Base-by-base conservation (phyloP, 768 basidiomycete species). In the Calvatia gigantea region DNA sequence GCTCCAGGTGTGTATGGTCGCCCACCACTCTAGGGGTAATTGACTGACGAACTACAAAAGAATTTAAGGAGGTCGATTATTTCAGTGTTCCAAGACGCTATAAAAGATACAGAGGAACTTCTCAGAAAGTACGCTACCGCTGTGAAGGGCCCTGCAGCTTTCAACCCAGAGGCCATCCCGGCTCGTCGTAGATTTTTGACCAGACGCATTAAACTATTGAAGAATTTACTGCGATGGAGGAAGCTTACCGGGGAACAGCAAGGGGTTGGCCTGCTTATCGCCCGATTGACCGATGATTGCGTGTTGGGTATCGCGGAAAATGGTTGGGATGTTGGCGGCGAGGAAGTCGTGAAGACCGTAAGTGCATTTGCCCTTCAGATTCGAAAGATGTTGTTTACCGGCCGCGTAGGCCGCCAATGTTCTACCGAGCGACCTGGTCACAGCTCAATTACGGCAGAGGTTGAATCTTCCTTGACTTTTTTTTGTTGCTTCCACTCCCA, bases 261-360 rank as follows among this genome's bases (percentile, higher is more conserved):
- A 60, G 81, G 81, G 6, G 63, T 84, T n/a, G 81, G 77, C 6
- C 68, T 74, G 45, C 70, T 90, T 42, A 76, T 82, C 19, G 75
- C 70, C 12, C 77, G 75, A 59, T 68, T 94, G 14, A 75, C 90
- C 7, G 79, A 79, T 19, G 73, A 78, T 17, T 79, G 78, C 58
- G 76, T 94, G 39, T 63, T 87, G 47, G 82, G 80, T 4, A 75
- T 90, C 28, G 86, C 92, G 4, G 78, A 83, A 58, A 79, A 77
- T 54, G 89, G 88, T 7, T 97, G 94, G 94, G 91, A 92, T 39
- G 87, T 91, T 33, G 93, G 94, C 9, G 92, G 92, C 2, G 79
- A 86, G 67, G 82, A 82, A 35, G 70, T 81, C 56, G 73, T 81
- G 54, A 73, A 70, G 27, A 82, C 81, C 80, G 91, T 91, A 58